Percentiles rank a stretch among this genome's conserved stretches.
These are phyloP conservation scores for Collybia nuda DNA, from an alignment of 768 basidiomycete genomes.

Conservation along the genomic window DNA sequence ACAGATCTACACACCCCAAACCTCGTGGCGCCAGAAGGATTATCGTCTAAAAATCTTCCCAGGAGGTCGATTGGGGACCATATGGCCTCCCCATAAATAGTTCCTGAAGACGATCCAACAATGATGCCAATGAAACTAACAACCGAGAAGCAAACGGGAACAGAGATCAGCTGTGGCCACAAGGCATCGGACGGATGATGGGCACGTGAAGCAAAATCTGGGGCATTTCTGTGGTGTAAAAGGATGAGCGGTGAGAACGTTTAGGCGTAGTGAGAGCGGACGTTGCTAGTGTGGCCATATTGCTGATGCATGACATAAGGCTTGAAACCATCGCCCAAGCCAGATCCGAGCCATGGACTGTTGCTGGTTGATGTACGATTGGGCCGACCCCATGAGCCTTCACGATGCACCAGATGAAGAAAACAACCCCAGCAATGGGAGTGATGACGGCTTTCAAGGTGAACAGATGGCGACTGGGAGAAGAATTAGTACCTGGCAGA, in stretches of 20 bases:
- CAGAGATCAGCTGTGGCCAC: constrained; percentile 66
- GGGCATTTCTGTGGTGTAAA: constrained; percentile 54
- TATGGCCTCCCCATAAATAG: constrained; percentile 74
- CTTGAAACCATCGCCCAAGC: constrained; percentile 76
- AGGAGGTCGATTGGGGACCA: constrained; percentile 80
- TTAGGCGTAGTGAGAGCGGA: constrained; percentile 24
- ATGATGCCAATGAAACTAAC: constrained; percentile 82
- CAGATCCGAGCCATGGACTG: constrained; percentile 63
- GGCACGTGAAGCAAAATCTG: constrained; percentile 73
- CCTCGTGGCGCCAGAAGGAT: constrained; percentile 61
- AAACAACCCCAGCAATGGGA: constrained; percentile 66
- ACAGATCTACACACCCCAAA: constrained; percentile 47
- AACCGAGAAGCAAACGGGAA: constrained; percentile 72
- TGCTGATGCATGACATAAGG: constrained; percentile 78
- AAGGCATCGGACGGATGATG: constrained; percentile 56
- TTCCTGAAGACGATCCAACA: constrained; percentile 73
- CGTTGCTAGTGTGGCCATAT: constrained; percentile 75
- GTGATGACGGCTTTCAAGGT: constrained; percentile 74
- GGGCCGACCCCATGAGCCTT: constrained; percentile 79
- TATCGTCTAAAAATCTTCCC: constrained; percentile 63
- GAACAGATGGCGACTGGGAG: constrained; percentile 69
- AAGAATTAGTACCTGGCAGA: constrained; percentile 7
- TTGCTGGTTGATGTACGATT: constrained; percentile 64
- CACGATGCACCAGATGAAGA: constrained; percentile 78
- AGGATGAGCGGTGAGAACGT: constrained; percentile 13